Base-by-base conservation (phyloP, 768 basidiomycete species). In the Lyophyllum decastes region DNA sequence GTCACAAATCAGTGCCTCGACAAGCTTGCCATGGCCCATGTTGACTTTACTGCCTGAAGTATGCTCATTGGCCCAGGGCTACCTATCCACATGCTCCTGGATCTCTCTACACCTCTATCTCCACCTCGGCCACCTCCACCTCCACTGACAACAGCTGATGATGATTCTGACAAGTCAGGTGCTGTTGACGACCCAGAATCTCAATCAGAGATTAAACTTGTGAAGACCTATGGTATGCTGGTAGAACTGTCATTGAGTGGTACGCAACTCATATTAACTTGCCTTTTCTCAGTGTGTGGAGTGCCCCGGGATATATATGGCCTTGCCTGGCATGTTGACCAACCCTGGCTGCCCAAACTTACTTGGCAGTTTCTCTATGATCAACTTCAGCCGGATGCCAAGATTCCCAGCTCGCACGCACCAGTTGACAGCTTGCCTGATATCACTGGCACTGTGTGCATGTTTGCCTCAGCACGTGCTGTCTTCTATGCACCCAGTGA, bases 1-100 rank as follows among this genome's bases (percentile, higher is more conserved):
- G 19, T 66, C 0, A 70, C 64, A 26, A 76, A 72, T 33, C 64
- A 70, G 21, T 53, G 55, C 0, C 55, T 73, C 0, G 69, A 76
- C 52, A 73, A 75, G 56, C 61, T 70, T 0, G 59, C 57, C 0
- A 67, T 63, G 2, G 26, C 59, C 1, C 58, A 54, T 1, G 55
- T 54, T 0, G 46, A 71, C 26, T 70, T 76, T 19, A 17, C 33
- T 9, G 30, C 22, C 6, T 30, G 48, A 1, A 64, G 65, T 2
- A 71, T 75, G 67, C 55, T 75, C 21, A 30, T 12, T 16, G 51
- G 40, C 9, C 22, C 51, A 40, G 38, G 25, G 17, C 25, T 40
- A 24, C 40, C 35, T 25, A 19, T 40, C 5, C 22, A 50, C 33
- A 9, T 26, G 11, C 51, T 52, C 25, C 38, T 25, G 4, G 51